Percentiles rank a stretch among this genome's conserved stretches.
These are phyloP conservation scores for Colletotrichum sp. DNA, from an alignment of 2,329 filamentous ascomycete species.

Conservation along the genomic window DNA sequence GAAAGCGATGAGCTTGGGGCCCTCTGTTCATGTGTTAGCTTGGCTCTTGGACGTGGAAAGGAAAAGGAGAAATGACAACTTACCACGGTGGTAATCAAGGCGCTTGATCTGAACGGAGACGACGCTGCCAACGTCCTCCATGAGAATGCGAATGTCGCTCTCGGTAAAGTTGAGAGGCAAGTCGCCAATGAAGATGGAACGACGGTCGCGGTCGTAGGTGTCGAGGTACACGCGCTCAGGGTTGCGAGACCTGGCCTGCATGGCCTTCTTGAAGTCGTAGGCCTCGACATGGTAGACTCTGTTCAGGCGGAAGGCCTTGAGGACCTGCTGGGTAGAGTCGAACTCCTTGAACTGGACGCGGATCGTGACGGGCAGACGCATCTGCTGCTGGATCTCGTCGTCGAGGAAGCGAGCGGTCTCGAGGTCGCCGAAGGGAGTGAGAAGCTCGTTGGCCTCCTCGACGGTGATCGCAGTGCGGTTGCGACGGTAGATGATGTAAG, in stretches of 20 bases:
- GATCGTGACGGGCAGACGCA: conserved; percentile 40
- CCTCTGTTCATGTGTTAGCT: background rate
- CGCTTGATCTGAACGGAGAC: conserved; percentile 32
- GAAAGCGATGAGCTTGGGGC: conserved; percentile 34
- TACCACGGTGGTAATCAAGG: conserved; percentile 6
- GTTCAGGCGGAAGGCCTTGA: conserved; percentile 43
- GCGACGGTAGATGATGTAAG: conserved; percentile 51
- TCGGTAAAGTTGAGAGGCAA: conserved; percentile 44
- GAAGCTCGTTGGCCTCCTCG: conserved; percentile 48
- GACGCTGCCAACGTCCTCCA: conserved; percentile 43
- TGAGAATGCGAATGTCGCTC: conserved; percentile 39
- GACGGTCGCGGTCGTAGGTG: conserved; percentile 47
- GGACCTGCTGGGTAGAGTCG: conserved; percentile 54
- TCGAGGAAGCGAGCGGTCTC: conserved; percentile 35
- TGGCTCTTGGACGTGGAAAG: background rate
- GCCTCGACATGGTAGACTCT: conserved; percentile 32
- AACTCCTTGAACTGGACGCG: conserved; percentile 57
- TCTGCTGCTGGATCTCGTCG: conserved; percentile 32
- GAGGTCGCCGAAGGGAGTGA: conserved; percentile 51
- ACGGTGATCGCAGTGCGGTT: conserved; percentile 40
- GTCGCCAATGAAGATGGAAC: conserved; percentile 54
- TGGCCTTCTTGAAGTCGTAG: conserved; percentile 30
- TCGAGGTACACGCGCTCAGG: conserved; percentile 29
- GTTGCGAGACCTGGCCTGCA: conserved; percentile 14
- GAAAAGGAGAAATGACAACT: background rate